phyloP scores from a whole-genome alignment of 1,284 basidiomycete genomes.

The Ustilago esculenta region DNA sequence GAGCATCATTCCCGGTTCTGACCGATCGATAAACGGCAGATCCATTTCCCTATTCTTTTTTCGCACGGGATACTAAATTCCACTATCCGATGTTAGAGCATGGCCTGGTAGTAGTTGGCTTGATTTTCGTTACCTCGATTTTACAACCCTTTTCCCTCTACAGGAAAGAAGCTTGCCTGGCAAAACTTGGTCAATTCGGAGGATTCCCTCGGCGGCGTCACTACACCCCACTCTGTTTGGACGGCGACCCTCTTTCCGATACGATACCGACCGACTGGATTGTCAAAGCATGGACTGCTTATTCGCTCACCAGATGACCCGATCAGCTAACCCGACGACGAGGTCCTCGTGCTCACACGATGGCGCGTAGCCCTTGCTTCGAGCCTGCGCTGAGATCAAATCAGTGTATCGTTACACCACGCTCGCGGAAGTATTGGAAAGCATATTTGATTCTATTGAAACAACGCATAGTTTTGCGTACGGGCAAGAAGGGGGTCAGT shows the following conservation, averaged over 20 bases:
- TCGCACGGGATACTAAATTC: no score
- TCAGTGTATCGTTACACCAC: not conserved
- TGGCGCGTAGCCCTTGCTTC: not conserved
- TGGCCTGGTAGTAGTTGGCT: no score
- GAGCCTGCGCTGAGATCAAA: not conserved
- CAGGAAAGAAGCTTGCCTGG: no score
- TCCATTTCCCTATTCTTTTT: not conserved
- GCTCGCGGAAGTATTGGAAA: not conserved
- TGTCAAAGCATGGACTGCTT: not conserved
- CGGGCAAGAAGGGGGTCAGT: not conserved
- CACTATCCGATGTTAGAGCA: no score
- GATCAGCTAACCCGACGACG: not conserved
- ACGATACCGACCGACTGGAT: not conserved
- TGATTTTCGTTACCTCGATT: not conserved
- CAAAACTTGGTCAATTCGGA: no score
- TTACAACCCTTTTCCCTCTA: not conserved
- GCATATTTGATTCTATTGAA: constrained; percentile 34
- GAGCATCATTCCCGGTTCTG: constrained; percentile 34
- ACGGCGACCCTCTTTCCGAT: not conserved
- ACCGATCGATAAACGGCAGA: constrained; percentile 34
- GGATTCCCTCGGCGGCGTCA: not conserved
- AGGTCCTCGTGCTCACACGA: constrained; percentile 1
- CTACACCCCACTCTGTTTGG: not conserved
- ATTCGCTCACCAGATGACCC: constrained; percentile 8
- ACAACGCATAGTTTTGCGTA: constrained; percentile 37